Evolutionary conservation across 2,329 filamentous ascomycete species (phyloP).

Genomic region (Microdochium bolleyi): DNA sequence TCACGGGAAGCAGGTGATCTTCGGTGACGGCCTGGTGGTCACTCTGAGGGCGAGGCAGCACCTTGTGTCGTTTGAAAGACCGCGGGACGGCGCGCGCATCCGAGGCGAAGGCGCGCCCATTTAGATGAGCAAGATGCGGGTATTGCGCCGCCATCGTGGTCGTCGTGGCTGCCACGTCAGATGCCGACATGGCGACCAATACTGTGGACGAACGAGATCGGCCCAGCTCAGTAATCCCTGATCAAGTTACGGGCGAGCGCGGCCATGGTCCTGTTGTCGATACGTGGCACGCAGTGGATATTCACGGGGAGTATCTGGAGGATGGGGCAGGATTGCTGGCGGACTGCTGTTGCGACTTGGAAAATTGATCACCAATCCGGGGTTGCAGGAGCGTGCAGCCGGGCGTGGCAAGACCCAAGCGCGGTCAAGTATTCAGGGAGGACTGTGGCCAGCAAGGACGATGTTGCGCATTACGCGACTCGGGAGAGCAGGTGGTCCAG

Average conservation of each 20-base stretch:
- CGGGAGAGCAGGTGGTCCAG: no score
- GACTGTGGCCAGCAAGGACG: no score
- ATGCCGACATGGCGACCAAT: neutral
- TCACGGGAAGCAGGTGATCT: neutral
- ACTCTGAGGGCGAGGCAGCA: neutral
- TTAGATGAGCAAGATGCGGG: neutral
- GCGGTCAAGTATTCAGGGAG: no score
- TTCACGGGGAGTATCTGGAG: neutral
- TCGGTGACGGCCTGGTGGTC: neutral
- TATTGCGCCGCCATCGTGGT: neutral
- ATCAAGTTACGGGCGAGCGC: neutral
- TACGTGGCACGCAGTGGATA: neutral
- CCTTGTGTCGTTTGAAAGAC: neutral
- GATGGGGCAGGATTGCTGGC: no score
- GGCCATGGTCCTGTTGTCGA: neutral
- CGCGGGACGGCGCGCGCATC: slow-evolving; percentile 1
- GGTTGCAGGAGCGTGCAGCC: no score
- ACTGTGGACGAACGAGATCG: neutral
- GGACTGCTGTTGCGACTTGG: no score
- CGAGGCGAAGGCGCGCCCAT: neutral
- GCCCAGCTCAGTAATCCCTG: neutral
- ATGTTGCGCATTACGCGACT: no score
- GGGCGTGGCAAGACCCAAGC: no score
- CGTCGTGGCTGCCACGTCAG: neutral
- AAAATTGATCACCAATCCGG: no score